A percentile compares a stretch with the other conserved stretches of the same genome.
Evolutionary conservation across 2,329 filamentous ascomycete genomes (phyloP).

Genomic region (Xylariomycetidae sp.): DNA sequence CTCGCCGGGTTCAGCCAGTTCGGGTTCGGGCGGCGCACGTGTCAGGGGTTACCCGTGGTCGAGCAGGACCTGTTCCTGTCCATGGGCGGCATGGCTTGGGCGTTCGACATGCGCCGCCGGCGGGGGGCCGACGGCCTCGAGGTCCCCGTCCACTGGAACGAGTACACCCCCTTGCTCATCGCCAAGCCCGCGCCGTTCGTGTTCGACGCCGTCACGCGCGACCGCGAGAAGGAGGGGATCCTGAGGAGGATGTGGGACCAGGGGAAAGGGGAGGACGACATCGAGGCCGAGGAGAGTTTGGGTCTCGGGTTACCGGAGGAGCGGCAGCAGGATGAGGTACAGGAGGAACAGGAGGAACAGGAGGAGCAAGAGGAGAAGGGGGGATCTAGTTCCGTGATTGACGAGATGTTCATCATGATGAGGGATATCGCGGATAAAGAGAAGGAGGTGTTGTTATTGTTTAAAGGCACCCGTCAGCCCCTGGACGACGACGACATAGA

Average conservation of each 20-base stretch:
- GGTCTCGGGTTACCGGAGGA: too few species aligned
- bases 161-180: slow-evolving; percentile 38
- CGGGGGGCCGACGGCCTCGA: slow-evolving; percentile 19
- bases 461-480: too few species aligned
- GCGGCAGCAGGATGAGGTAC: slow-evolving; percentile 3
- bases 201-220: slow-evolving; percentile 31
- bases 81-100: slow-evolving; percentile 35
- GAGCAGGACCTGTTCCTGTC: slow-evolving; percentile 36
- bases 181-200: slow-evolving; percentile 37
- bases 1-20: slow-evolving; percentile 41
- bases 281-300: slow-evolving; percentile 17
- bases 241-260: slow-evolving; percentile 32
- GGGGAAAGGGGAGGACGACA: slow-evolving; percentile 29
- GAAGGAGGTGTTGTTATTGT: not conserved
- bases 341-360: slow-evolving; percentile 5
- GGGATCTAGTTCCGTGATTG: too few species aligned
- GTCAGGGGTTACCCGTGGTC: slow-evolving; percentile 37
- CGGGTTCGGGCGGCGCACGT: slow-evolving; percentile 49
- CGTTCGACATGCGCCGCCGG: slow-evolving; percentile 28
- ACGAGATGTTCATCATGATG: too few species aligned
- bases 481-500: too few species aligned
- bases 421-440: not conserved
- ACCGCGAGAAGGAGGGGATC: slow-evolving; percentile 14
- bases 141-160: slow-evolving; percentile 38
- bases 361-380: not conserved